A percentile compares a stretch with the other conserved stretches of the same genome.
These are phyloP conservation scores for Geoglossum cookeanum DNA, from an alignment of 2,329 filamentous ascomycete species.

Conservation along the genomic window DNA sequence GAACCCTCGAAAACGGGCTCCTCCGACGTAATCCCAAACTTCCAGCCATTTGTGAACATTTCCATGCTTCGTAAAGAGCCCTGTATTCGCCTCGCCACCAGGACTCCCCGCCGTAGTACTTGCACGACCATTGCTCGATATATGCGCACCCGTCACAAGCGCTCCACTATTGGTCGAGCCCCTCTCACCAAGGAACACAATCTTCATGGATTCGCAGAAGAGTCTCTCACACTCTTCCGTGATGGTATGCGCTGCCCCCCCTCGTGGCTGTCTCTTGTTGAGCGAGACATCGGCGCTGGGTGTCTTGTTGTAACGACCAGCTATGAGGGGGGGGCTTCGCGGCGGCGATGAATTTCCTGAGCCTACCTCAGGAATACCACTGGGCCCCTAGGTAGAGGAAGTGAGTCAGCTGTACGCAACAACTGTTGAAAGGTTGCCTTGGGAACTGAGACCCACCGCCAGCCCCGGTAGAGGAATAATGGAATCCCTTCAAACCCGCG, in stretches of 20 bases:
- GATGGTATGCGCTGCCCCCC: constrained; percentile 91
- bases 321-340: constrained; percentile 76
- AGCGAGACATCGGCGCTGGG: constrained; percentile 35
- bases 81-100: not conserved
- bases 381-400: constrained; percentile 40
- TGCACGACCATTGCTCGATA: constrained; percentile 5
- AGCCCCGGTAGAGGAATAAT: constrained; percentile 88
- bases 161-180: constrained; percentile 57
- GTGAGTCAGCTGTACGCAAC: not conserved
- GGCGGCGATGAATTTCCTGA: constrained; percentile 71
- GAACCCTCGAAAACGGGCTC: constrained; percentile 72
- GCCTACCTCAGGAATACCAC: constrained; percentile 91
- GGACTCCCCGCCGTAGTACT: not conserved
- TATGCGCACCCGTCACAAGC: constrained; percentile 62
- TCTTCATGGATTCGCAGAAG: constrained; percentile 90
- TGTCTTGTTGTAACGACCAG: constrained; percentile 37
- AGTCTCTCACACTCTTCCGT: constrained; percentile 99
- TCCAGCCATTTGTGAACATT: constrained; percentile 44
- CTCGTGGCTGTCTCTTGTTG: constrained; percentile 28
- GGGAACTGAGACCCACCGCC: constrained; percentile 37
- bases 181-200: constrained; percentile 94
- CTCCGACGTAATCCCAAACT: constrained; percentile 71
- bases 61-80: constrained; percentile 6
- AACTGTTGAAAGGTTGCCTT: not conserved
- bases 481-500: constrained; percentile 56